These are phyloP conservation scores for Cystobasidium pallidum DNA, from an alignment of 1,284 basidiomycete genomes.

Conservation along the genomic window DNA sequence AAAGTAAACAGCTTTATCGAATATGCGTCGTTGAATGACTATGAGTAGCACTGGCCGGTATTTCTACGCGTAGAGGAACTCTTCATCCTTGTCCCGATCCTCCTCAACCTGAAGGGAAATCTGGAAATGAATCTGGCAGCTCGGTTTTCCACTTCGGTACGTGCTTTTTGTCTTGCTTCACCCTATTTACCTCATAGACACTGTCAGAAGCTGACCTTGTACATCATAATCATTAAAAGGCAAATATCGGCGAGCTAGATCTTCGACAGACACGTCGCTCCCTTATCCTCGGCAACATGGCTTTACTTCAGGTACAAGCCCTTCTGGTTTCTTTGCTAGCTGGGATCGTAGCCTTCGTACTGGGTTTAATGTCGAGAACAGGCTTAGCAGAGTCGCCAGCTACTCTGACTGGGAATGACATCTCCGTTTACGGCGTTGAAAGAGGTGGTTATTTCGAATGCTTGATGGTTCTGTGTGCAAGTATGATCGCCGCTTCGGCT, in stretches of 20 bases:
- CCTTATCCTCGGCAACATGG: slow-evolving; percentile 79
- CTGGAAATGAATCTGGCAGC: slow-evolving; percentile 82
- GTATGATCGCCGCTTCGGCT: slow-evolving; percentile 83
- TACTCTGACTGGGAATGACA: slow-evolving; percentile 42
- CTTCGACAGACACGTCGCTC: slow-evolving; percentile 66
- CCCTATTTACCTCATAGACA: not conserved
- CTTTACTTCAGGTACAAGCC: slow-evolving; percentile 90
- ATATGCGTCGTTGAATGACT: not conserved
- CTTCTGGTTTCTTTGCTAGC: slow-evolving; percentile 86
- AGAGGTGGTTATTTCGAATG: slow-evolving; percentile 62
- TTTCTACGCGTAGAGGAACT: slow-evolving; percentile 90
- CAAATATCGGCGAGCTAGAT: slow-evolving; percentile 85
- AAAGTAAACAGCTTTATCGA: no score
- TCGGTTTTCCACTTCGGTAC: slow-evolving; percentile 59
- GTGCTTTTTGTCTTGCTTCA: slow-evolving; percentile 59
- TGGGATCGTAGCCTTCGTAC: slow-evolving; percentile 73
- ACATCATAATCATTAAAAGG: slow-evolving; percentile 47
- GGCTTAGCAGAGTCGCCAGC: slow-evolving; percentile 55
- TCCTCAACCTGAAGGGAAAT: slow-evolving; percentile 95
- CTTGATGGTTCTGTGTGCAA: slow-evolving; percentile 81
- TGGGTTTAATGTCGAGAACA: slow-evolving; percentile 62
- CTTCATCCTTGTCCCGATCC: slow-evolving; percentile 92
- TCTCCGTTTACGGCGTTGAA: slow-evolving; percentile 43
- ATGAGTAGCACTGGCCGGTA: slow-evolving; percentile 76
- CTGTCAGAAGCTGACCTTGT: no score